Evolutionary conservation across 306 rosid genomes (phyloP), one percentile per base, ranked within the genome.

Genomic region (Fagus sylvatica): DNA sequence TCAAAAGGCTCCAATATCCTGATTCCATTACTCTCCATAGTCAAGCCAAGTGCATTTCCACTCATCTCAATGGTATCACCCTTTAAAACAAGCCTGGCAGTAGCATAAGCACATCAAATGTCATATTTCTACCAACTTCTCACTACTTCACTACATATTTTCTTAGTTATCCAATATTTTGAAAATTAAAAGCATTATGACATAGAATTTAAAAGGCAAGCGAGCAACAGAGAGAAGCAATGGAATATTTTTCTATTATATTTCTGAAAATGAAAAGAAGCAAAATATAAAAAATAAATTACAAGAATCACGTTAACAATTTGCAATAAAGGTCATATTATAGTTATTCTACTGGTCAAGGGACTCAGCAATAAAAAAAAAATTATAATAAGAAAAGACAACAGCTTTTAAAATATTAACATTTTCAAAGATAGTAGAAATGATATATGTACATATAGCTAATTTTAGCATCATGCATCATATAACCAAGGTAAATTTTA

Each of bases 1-100:
- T 95, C 97, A 80, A 95, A 95, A 39, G 98, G 98, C 86, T 95
- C 98, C 93, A 95, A 77, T 87, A 95, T 93, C 82, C 89, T 85
- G 88, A 91, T 87, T 72, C 98, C 98, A 70, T 84, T 91, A 84
- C 98, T 95, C 89, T 95, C 98, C 98, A 95, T 93, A 6, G 97
- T 90, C 84, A 95, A 85, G 72, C 98, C 97, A 81, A 92, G 93
- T 42, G 84, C 82, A 77, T 93, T 90, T 71, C 96, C 96, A 71
- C 84, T 91, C 88, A 95, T 83, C 89, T 95, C 98, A 70, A 85
- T 83, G 34, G 88, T 87, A 78, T 85, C 89, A 39, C 93, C 98
- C 89, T 86, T 95, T 85, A 89, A 74, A 80, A 90, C 90, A 86
- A 95, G 77, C 90, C 98, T 95, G 84, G 19, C 42, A 78, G 70